Conservation (phyloP, 371 early-diverging fungal genomes). For the Syncephalastrum monosporum region DNA sequence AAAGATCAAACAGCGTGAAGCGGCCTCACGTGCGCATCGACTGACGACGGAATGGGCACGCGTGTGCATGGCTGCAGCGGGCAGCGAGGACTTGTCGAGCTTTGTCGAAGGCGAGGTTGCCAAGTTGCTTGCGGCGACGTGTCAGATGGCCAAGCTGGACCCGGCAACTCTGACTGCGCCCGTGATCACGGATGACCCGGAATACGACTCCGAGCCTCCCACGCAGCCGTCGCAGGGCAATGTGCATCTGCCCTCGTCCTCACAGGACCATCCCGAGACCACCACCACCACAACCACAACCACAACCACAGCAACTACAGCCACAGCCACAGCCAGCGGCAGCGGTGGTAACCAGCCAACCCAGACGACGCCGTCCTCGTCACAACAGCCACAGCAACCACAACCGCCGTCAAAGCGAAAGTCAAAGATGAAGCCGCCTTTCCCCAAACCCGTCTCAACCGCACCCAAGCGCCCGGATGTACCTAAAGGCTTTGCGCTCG, state of each 20-base stretch:
- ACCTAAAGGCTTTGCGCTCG: slow-evolving; percentile 33
- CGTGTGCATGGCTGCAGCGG: slow-evolving; percentile 39
- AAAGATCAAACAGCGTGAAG: slow-evolving; percentile 52
- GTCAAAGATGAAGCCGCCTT: background rate
- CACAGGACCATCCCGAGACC: too few relatives aligned
- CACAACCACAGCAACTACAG: too few relatives aligned
- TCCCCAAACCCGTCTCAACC: background rate
- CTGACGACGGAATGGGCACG: slow-evolving; percentile 32
- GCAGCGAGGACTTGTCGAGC: slow-evolving; percentile 37
- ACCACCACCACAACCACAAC: too few relatives aligned
- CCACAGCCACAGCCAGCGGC: too few relatives aligned
- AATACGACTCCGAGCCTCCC: too few relatives aligned
- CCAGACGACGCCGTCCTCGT: background rate
- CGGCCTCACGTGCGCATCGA: slow-evolving; percentile 44
- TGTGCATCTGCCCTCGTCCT: too few relatives aligned
- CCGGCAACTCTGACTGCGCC: slow-evolving; percentile 27
- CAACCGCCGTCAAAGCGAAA: background rate
- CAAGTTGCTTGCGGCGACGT: slow-evolving; percentile 32
- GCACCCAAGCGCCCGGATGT: slow-evolving; percentile 14
- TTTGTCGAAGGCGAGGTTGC: slow-evolving; percentile 32
- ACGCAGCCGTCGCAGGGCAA: too few relatives aligned
- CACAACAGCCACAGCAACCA: slow-evolving; percentile 4
- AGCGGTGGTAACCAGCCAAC: too few relatives aligned
- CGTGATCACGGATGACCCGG: slow-evolving; percentile 11
- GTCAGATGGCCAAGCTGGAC: slow-evolving; percentile 47